Percentiles rank a stretch among this genome's conserved stretches.
These are phyloP conservation scores for Zygosaccharomyces bailii DNA, from an alignment of 805 yeast genomes.

Conservation along the genomic window DNA sequence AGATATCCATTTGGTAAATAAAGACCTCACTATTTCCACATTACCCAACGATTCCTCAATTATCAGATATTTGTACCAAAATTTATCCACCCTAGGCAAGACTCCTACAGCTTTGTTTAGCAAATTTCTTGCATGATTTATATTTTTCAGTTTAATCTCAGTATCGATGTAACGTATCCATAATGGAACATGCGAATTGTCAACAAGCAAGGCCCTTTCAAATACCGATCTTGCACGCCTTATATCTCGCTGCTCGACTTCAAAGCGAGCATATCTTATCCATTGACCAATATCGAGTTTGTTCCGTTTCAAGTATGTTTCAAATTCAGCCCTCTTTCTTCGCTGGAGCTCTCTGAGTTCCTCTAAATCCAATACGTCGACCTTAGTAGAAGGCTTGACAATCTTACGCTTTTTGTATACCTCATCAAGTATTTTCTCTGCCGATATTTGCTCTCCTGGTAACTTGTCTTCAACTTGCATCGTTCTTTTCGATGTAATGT, in stretches of 20 bases:
- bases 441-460: constrained; percentile 50
- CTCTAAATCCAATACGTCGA: constrained; percentile 66
- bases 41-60: constrained; percentile 78
- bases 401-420: constrained; percentile 50
- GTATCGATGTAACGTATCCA: constrained; percentile 83
- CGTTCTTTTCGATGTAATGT: constrained; percentile 13
- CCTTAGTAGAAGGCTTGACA: constrained; percentile 28
- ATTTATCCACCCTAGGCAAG: constrained; percentile 75
- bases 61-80: constrained; percentile 81
- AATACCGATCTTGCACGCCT: constrained; percentile 79
- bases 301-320: constrained; percentile 82
- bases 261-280: constrained; percentile 89
- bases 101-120: constrained; percentile 71
- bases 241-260: constrained; percentile 72
- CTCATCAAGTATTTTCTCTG: constrained; percentile 60
- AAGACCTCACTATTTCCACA: constrained; percentile 52
- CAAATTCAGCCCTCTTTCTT: constrained; percentile 75
- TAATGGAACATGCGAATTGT: constrained; percentile 69
- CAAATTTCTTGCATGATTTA: constrained; percentile 86
- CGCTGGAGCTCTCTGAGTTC: constrained; percentile 75
- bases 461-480: no score
- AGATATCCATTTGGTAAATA: constrained; percentile 75
- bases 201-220: constrained; percentile 81
- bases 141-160: constrained; percentile 66
- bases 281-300: constrained; percentile 81